Evolutionary conservation across 1,284 basidiomycete genomes (phyloP), one percentile per base, ranked within the genome.

Genomic region (Marasmius oreades): DNA sequence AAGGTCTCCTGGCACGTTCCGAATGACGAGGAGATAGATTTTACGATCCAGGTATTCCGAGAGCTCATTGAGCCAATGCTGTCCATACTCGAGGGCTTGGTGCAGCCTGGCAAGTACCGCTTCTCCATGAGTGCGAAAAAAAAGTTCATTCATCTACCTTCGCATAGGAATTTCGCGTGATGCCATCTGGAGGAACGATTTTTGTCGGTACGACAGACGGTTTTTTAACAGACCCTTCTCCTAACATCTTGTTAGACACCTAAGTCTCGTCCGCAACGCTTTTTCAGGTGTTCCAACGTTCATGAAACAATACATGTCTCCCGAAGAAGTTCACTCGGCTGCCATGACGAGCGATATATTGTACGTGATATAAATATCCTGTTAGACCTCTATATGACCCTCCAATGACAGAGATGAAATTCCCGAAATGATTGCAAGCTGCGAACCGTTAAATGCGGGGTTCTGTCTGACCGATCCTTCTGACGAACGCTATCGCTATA

Each of bases 1-100:
- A 69, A 92, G 82, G 75, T 94, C 47, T 80, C 84, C 2, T 98
- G 93, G 94, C 92, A 94, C 68, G 78, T 83, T 16, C 86, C 87
- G 0, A 73, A 74, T 50, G 66, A 68, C 0, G 76, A 77, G 36
- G 92, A 97, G 71, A 84, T 96, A 57, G 79, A 83, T 52, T 92
- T 95, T 68, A 83, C 86, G 0, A 69, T 95, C 22, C 79, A 86
- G 46, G 76, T 95, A 10, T 84, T 96, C 65, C 78, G 78, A 55
- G 80, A 87, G 51, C 70, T 93, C n/a, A 78, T 91, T 20, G 81
- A 84, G 55, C 90, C 91, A 0, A 79, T 82, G 2, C 64, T 94
- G 53, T 67, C 68, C 22, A 72, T 70, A n/a, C 72, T 96, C 34
- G 84, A 92, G 55, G 63, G 62, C 1, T 72, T 95, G 10, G 70